phyloP scores from a whole-genome alignment of 2,329 filamentous ascomycete species.

The Endoconidiophora laricicola region DNA sequence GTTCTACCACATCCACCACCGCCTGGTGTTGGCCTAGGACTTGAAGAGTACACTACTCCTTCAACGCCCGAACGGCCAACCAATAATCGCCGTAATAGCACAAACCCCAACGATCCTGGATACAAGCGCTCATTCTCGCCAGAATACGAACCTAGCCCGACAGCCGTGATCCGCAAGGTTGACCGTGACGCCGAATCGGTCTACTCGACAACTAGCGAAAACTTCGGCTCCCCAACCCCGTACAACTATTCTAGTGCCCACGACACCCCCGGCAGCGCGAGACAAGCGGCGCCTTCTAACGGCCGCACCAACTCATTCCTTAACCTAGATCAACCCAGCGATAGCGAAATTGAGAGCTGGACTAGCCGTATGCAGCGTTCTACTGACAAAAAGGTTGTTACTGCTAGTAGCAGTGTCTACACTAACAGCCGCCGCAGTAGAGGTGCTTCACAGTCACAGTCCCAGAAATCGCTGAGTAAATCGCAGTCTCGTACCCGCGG shows the following conservation, averaged over 20 bases:
- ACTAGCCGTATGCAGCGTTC: neutral
- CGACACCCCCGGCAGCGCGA: conserved; percentile 23
- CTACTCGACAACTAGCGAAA: conserved; percentile 14
- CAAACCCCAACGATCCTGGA: conserved; percentile 9
- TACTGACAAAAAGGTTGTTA: neutral
- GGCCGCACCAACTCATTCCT: conserved; percentile 32
- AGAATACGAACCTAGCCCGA: conserved; percentile 56
- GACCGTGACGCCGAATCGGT: conserved; percentile 26
- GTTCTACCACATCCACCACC: too few species aligned
- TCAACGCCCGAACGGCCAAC: conserved; percentile 9
- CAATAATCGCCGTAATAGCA: conserved; percentile 6
- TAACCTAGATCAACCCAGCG: conserved; percentile 31
- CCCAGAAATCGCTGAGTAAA: neutral
- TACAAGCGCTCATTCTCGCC: conserved; percentile 51
- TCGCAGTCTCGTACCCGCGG: neutral
- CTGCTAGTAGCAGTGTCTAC: neutral
- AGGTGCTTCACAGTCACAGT: neutral
- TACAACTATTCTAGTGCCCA: conserved; percentile 11
- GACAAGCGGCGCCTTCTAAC: conserved; percentile 19
- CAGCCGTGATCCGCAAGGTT: conserved; percentile 54
- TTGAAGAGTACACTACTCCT: conserved; percentile 9
- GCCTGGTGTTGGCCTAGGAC: neutral
- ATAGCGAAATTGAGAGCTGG: conserved; percentile 25
- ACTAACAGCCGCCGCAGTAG: neutral
- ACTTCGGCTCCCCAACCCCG: neutral